Evolutionary conservation across 306 rosid genomes (phyloP), one percentile per base, ranked within the genome.

Genomic region (Hylodesmum podocarpum): DNA sequence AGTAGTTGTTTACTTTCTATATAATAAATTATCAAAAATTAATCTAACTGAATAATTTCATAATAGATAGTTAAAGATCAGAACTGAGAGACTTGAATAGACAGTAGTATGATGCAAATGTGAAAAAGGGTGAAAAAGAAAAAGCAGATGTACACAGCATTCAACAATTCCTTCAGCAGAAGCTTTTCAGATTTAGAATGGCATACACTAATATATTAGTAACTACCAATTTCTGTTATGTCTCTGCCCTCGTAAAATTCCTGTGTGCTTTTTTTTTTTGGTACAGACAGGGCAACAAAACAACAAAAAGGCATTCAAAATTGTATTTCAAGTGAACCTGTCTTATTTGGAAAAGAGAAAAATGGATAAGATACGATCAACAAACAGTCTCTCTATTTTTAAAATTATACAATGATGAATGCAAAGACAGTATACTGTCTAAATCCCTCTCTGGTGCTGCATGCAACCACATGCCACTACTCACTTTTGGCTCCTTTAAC

Each of bases 371-470:
- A 49, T 73, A 44, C 15, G 74, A 36, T 78, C 63, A 76, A 59
- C 79, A 46, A 16, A 61, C 16, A 12, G 43, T 27, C 70, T 79
- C 76, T 78, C 80, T 77, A 76, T 55, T 66, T 61, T 86, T 80
- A 73, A 80, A 85, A 78, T 81, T 67, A 72, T 67, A 69, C 80
- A 84, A 55, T 31, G 90, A 84, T 49, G 89, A 73, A 53, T 95
- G 92, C 86, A 93, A 83, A 50, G 97, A 95, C 90, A 95, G 80
- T 50, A 95, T 29, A 50, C 79, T 66, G 66, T 84, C 90, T 47
- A 82, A 49, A 72, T 78, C 89, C 59, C 75, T 83, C 71, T 78
- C 92, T 1, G 95, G 93, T 69, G 86, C 83, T 73, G 68, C 64
- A 80, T 83, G 87, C 84, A 88, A 74, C 96, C 93, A 88, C 66